phyloP scores from a whole-genome alignment of 2,329 filamentous ascomycete species.

The Sphaerulina vaccinii region DNA sequence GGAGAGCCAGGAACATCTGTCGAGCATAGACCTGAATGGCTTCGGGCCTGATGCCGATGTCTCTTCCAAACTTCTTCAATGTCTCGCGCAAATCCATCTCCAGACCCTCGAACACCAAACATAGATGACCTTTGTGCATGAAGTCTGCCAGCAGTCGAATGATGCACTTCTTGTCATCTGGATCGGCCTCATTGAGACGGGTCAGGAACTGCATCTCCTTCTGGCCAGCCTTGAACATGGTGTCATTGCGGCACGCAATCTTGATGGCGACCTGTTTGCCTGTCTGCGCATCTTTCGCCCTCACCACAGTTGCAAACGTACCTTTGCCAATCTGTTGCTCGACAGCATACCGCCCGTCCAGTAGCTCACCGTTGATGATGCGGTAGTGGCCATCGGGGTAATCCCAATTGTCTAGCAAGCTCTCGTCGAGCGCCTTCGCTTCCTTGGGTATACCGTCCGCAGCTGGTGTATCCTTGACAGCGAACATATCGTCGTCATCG shows the following conservation, averaged over 20 bases:
- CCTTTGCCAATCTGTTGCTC: slow-evolving; percentile 85
- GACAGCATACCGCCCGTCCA: slow-evolving; percentile 86
- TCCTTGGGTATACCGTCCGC: slow-evolving; percentile 50
- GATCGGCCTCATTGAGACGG: slow-evolving; percentile 80
- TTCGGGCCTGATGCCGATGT: slow-evolving; percentile 84
- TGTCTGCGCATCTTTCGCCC: slow-evolving; percentile 74
- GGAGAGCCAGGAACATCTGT: slow-evolving; percentile 88
- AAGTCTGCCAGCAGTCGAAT: slow-evolving; percentile 85
- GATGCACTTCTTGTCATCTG: slow-evolving; percentile 86
- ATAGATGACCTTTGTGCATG: slow-evolving; percentile 91
- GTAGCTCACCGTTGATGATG: slow-evolving; percentile 83
- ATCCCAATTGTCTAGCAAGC: slow-evolving; percentile 87
- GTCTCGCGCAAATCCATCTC: slow-evolving; percentile 90
- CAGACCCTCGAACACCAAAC: slow-evolving; percentile 95
- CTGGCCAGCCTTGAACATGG: slow-evolving; percentile 75
- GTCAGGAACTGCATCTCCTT: slow-evolving; percentile 93
- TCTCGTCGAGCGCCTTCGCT: slow-evolving; percentile 63
- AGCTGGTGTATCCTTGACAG: slow-evolving; percentile 52
- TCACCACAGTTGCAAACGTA: slow-evolving; percentile 95
- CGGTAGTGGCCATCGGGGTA: slow-evolving; percentile 97
- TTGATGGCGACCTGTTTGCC: slow-evolving; percentile 84
- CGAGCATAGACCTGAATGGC: slow-evolving; percentile 87
- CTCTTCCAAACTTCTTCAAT: slow-evolving; percentile 91
- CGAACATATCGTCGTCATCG: slow-evolving; percentile 79
- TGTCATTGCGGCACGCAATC: slow-evolving; percentile 88